phyloP scores from a whole-genome alignment of 495 filamentous ascomycete genomes.

The Aspergillus carlsbadensis region DNA sequence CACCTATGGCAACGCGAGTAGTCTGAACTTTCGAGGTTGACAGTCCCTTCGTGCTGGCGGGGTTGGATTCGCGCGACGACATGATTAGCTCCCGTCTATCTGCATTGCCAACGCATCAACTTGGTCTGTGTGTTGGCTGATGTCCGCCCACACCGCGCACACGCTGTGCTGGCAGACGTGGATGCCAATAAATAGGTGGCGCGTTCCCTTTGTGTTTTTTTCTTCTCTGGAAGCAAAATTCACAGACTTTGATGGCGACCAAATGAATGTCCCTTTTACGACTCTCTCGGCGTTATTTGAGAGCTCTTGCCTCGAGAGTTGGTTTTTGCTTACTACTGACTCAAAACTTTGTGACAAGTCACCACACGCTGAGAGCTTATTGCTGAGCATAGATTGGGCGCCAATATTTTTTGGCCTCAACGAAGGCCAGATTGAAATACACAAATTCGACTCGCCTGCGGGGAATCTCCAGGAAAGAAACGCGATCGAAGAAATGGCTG shows the following conservation, averaged over 20 bases:
- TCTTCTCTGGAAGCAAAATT: background rate
- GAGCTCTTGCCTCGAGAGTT: too few species aligned
- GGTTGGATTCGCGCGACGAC: conserved; percentile 19
- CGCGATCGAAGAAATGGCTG: background rate
- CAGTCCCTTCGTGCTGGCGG: conserved; percentile 13
- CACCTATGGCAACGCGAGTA: background rate
- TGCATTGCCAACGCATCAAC: conserved; percentile 42
- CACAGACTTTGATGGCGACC: background rate
- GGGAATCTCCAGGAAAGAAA: background rate
- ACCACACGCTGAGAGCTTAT: background rate
- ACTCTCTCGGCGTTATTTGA: background rate
- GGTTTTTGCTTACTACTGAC: background rate
- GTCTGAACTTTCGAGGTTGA: background rate
- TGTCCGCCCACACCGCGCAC: conserved; percentile 2
- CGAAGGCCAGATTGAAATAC: background rate
- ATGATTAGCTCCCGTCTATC: conserved; percentile 30
- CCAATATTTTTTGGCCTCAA: background rate
- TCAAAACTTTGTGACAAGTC: background rate
- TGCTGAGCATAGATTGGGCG: background rate
- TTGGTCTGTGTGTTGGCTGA: conserved; percentile 34
- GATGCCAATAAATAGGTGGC: conserved; percentile 12
- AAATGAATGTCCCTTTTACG: background rate
- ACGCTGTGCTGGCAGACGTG: too few species aligned
- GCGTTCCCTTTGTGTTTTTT: conserved; percentile 4
- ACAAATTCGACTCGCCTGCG: background rate